A percentile compares a stretch with the other conserved stretches of the same genome.
phyloP scores from a whole-genome alignment of 768 basidiomycete genomes.

The Termitomyces sp. region DNA sequence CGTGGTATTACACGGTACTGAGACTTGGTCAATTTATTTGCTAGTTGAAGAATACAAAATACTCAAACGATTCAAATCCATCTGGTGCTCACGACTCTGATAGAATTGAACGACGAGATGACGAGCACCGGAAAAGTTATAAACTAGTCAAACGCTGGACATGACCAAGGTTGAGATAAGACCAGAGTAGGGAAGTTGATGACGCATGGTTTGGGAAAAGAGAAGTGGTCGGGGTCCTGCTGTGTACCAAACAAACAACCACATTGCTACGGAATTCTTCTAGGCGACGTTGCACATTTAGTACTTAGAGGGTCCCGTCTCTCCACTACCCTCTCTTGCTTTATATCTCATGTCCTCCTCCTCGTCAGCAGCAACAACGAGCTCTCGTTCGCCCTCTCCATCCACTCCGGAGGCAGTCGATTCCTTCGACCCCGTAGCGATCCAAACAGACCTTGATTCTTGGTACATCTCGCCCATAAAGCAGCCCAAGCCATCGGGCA shows the following conservation, averaged over 20 bases:
- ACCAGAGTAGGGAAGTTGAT: not conserved
- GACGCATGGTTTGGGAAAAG: not conserved
- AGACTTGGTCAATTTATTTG: too few species aligned
- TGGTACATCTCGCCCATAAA: conserved; percentile 50
- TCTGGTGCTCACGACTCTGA: not conserved
- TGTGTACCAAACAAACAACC: conserved; percentile 11
- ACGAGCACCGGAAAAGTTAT: too few species aligned
- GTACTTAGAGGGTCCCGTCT: not conserved
- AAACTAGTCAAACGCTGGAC: too few species aligned
- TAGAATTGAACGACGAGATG: not conserved
- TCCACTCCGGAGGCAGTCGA: conserved; percentile 63
- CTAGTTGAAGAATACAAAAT: too few species aligned
- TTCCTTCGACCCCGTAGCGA: conserved; percentile 36
- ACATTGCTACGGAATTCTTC: conserved; percentile 7
- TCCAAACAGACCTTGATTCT: conserved; percentile 45
- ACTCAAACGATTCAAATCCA: too few species aligned
- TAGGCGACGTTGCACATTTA: not conserved
- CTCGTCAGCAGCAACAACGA: conserved; percentile 46
- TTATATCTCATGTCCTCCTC: conserved; percentile 53
- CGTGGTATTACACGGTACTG: too few species aligned
- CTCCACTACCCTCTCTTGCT: not conserved
- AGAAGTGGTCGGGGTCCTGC: conserved; percentile 3
- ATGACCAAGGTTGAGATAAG: not conserved
- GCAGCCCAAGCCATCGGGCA: conserved; percentile 31
- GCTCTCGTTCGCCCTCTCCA: conserved; percentile 71